Conservation (phyloP, 257 asterid species). For the Cinchona pubescens region DNA sequence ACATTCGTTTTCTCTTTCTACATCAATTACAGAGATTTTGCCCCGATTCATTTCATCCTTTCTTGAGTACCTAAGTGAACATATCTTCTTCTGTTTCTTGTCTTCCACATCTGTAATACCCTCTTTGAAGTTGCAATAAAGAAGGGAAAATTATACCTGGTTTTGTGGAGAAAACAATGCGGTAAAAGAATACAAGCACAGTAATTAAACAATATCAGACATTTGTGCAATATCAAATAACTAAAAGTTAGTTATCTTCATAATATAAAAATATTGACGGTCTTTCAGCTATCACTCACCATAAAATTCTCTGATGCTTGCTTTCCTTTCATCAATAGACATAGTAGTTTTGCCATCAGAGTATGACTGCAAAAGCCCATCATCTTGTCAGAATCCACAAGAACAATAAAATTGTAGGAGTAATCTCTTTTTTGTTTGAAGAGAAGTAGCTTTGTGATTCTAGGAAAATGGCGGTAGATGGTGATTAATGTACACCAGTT, state of each 20-base stretch:
- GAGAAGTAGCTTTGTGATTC: background rate
- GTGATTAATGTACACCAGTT: background rate
- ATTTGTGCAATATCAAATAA: background rate
- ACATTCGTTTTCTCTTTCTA: slow-evolving; percentile 39
- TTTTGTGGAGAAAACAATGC: background rate
- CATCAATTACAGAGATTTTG: slow-evolving; percentile 15
- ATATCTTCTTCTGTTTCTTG: slow-evolving; percentile 31
- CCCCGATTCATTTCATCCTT: slow-evolving; percentile 17
- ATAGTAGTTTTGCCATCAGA: slow-evolving; percentile 34
- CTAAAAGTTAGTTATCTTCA: background rate
- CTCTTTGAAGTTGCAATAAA: slow-evolving; percentile 37
- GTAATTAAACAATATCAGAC: background rate
- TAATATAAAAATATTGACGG: background rate
- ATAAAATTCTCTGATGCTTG: slow-evolving; percentile 38
- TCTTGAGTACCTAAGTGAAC: slow-evolving; percentile 26
- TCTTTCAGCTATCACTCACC: slow-evolving; percentile 23
- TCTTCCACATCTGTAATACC: slow-evolving; percentile 37
- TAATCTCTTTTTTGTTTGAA: background rate
- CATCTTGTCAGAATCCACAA: slow-evolving; percentile 11
- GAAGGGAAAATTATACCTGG: slow-evolving; percentile 37
- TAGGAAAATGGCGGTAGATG: background rate
- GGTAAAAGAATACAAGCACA: background rate
- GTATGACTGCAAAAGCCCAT: slow-evolving; percentile 29
- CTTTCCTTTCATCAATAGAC: slow-evolving; percentile 33
- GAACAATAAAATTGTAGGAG: background rate